These are phyloP conservation scores for Priceomyces carsonii DNA, from an alignment of 805 yeast genomes.

Conservation along the genomic window DNA sequence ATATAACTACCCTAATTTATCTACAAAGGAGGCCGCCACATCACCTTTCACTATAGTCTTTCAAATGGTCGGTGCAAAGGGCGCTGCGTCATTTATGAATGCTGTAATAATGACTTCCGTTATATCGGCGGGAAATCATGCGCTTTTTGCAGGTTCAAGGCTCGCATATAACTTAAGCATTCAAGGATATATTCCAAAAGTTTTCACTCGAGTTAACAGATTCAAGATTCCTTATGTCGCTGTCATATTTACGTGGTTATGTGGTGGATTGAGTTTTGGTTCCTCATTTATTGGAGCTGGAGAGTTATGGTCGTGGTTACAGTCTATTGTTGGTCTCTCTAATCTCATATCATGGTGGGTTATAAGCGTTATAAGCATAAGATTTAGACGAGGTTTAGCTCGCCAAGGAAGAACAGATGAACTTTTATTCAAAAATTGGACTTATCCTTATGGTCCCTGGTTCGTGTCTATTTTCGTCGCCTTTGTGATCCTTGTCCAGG, in stretches of 20 bases:
- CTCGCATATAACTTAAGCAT: slow-evolving; percentile 50
- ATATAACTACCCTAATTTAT: slow-evolving; percentile 34
- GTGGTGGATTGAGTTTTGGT: slow-evolving; percentile 61
- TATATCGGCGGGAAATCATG: slow-evolving; percentile 56
- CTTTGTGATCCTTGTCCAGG: slow-evolving; percentile 52
- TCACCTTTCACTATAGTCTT: slow-evolving; percentile 47
- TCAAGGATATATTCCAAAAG: slow-evolving; percentile 47
- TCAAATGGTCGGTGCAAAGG: slow-evolving; percentile 43
- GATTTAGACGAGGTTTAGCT: slow-evolving; percentile 49
- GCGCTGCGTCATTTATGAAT: slow-evolving; percentile 46
- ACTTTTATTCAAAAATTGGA: slow-evolving; percentile 47
- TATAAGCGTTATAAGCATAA: slow-evolving; percentile 49
- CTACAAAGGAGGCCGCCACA: slow-evolving; percentile 26
- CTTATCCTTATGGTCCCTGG: slow-evolving; percentile 54
- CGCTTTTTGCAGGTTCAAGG: slow-evolving; percentile 52
- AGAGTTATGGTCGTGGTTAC: slow-evolving; percentile 54
- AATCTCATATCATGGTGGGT: slow-evolving; percentile 53
- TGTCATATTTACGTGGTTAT: slow-evolving; percentile 49
- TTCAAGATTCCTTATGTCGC: slow-evolving; percentile 51
- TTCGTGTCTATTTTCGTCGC: slow-evolving; percentile 42
- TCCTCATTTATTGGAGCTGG: slow-evolving; percentile 58
- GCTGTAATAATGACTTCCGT: slow-evolving; percentile 58
- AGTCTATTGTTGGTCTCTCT: slow-evolving; percentile 53
- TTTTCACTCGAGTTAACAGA: slow-evolving; percentile 43
- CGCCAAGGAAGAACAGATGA: slow-evolving; percentile 45